A percentile compares a stretch with the other conserved stretches of the same genome.
Conservation (phyloP, 2,329 filamentous ascomycete genomes). For the Neonectria ditissima region DNA sequence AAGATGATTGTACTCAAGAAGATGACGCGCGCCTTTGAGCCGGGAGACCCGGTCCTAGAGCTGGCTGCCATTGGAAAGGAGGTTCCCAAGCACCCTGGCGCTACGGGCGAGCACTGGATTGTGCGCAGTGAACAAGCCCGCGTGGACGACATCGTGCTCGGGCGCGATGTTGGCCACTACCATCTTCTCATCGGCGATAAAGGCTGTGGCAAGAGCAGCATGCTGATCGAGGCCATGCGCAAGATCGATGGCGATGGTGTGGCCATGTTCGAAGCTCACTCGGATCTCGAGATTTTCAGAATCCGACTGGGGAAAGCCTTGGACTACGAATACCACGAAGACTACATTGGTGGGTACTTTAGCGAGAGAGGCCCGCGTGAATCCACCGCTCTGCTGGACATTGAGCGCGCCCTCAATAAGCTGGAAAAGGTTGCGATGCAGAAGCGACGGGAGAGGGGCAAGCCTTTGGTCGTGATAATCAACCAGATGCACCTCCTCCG, state of each 20-base stretch:
- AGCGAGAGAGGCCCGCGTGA: slow-evolving; percentile 93
- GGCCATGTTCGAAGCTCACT: slow-evolving; percentile 96
- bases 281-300: slow-evolving; percentile 94
- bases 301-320: slow-evolving; percentile 92
- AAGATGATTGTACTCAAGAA: slow-evolving; percentile 92
- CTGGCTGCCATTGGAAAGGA: slow-evolving; percentile 76
- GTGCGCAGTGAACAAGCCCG: slow-evolving; percentile 82
- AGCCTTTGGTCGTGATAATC: slow-evolving; percentile 90
- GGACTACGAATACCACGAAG: slow-evolving; percentile 97
- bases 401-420: slow-evolving; percentile 97
- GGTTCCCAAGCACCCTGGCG: slow-evolving; percentile 57
- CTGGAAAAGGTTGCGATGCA: slow-evolving; percentile 92
- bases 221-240: slow-evolving; percentile 95
- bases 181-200: slow-evolving; percentile 94
- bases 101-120: slow-evolving; percentile 73
- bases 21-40: slow-evolving; percentile 91
- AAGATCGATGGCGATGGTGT: slow-evolving; percentile 90
- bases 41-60: slow-evolving; percentile 89
- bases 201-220: slow-evolving; percentile 95
- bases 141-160: slow-evolving; percentile 86
- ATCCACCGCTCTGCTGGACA: slow-evolving; percentile 91
- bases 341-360: slow-evolving; percentile 97
- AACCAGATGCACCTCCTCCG: slow-evolving; percentile 93
- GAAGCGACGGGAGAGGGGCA: slow-evolving; percentile 69
- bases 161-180: slow-evolving; percentile 82